Base-by-base conservation (phyloP, 2,329 filamentous ascomycete species). In the Diaporthe humulicola region DNA sequence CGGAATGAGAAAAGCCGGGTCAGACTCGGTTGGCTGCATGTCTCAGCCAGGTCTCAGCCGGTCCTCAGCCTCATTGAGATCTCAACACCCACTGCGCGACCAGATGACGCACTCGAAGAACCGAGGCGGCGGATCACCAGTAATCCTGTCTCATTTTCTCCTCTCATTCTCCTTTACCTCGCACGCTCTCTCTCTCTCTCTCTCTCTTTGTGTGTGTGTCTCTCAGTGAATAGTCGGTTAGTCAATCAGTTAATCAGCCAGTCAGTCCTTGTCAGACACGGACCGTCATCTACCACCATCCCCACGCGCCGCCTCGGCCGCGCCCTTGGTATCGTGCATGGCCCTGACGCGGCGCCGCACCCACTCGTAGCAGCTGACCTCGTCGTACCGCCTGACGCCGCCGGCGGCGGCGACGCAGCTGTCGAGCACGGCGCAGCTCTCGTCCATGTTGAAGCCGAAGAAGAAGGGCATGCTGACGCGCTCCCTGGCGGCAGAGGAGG, bases 381-480 rank as follows among this genome's bases (percentile, higher is more conserved):
- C 84, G 5, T 81, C 82, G 70, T 87, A 86, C 76, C 82, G 84
- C 56, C 77, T 81, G 74, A 76, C 74, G 64, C 81, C 82, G 0
- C 82, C 84, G 9, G 56, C 4, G 48, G 80, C 77, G 2, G 76
- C 80, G 3, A 86, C 77, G 61, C 84, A 86, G 58, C 78, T 82
- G 15, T 85, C 81, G 45, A 86, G 74, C 28, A 86, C 84, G 4
- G 78, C 82, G 45, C 84, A 86, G 76, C 81, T 86, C 79, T 86
- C 84, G 60, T 86, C 81, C 25, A 82, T 77, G 17, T 81, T 81
- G 71, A 85, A 85, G 2, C 84, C 83, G 73, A 87, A 88, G 79
- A 88, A 88, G 69, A 88, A 87, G 0, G 87, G 84, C 36, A 87
- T 84, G 58, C 84, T 86, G 71, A 87, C 82, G 15, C 86, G 80